A percentile compares a stretch with the other conserved stretches of the same genome.
Conservation (phyloP, 306 rosid species). For the Oxytropis ochrocephala region DNA sequence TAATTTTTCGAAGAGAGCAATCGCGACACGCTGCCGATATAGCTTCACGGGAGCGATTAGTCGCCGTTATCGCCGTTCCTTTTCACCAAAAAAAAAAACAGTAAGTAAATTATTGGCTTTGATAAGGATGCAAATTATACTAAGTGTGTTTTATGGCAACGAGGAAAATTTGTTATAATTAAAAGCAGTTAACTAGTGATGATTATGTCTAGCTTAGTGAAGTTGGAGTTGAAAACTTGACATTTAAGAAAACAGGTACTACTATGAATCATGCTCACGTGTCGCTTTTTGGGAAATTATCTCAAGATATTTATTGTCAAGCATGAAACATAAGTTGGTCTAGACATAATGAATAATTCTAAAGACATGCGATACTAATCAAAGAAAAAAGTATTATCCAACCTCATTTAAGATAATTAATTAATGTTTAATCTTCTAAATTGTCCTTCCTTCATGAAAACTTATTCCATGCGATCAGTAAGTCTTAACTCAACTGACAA, state of each 20-base stretch:
- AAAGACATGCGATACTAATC: conserved; percentile 5
- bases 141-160: neutral
- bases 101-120: conserved; percentile 11
- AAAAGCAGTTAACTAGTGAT: conserved; percentile 29
- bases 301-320: neutral
- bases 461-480: too few species aligned
- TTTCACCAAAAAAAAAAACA: too few species aligned
- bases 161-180: neutral
- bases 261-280: conserved; percentile 21
- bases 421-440: too few species aligned
- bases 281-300: conserved; percentile 9
- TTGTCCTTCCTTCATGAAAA: too few species aligned
- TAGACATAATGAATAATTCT: conserved; percentile 19
- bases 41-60: too few species aligned
- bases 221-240: conserved; percentile 28
- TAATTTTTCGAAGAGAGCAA: too few species aligned
- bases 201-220: conserved; percentile 35
- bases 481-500: too few species aligned
- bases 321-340: conserved; percentile 14
- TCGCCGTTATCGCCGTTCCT: too few species aligned
- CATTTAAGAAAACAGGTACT: conserved; percentile 16
- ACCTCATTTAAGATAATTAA: too few species aligned
- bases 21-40: too few species aligned
- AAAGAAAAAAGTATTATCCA: too few species aligned
- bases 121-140: conserved; percentile 1